Evolutionary conservation across 2,329 filamentous ascomycete species (phyloP).

Genomic region (Xylariomycetidae sp.): DNA sequence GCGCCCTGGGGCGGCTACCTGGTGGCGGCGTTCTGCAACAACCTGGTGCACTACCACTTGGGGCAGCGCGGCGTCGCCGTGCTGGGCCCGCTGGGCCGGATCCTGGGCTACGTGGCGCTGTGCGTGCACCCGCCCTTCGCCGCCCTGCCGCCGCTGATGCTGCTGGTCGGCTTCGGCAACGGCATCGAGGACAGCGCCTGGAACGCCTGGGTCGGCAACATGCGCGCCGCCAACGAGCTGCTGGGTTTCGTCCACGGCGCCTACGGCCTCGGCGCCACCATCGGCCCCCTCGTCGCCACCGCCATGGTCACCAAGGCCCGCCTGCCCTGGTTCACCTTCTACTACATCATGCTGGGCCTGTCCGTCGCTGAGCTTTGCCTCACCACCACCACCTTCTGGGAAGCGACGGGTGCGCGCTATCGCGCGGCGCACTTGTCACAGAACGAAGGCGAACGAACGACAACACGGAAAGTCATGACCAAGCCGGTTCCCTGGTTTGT

Average conservation of each 20-base stretch:
- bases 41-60: constrained; percentile 54
- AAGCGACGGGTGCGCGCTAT: constrained; percentile 51
- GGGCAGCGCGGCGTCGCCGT: constrained; percentile 69
- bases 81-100: constrained; percentile 55
- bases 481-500: constrained; percentile 63
- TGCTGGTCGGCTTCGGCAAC: constrained; percentile 8
- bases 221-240: constrained; percentile 67
- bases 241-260: constrained; percentile 66
- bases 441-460: constrained; percentile 36
- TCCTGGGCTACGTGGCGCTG: constrained; percentile 60
- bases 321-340: constrained; percentile 66
- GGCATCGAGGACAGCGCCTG: constrained; percentile 47
- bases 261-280: constrained; percentile 66
- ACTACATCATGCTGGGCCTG: constrained; percentile 64
- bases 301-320: constrained; percentile 60
- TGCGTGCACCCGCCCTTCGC: constrained; percentile 64
- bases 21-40: constrained; percentile 57
- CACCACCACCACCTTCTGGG: constrained; percentile 56
- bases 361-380: constrained; percentile 49
- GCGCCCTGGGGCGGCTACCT: constrained; percentile 62
- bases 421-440: constrained; percentile 31
- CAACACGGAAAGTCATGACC: constrained; percentile 37
- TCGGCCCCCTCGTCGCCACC: constrained; percentile 65
- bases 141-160: constrained; percentile 39
- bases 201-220: constrained; percentile 61